phyloP scores from a whole-genome alignment of 2,329 filamentous ascomycete genomes.

The Penicillium sp. region DNA sequence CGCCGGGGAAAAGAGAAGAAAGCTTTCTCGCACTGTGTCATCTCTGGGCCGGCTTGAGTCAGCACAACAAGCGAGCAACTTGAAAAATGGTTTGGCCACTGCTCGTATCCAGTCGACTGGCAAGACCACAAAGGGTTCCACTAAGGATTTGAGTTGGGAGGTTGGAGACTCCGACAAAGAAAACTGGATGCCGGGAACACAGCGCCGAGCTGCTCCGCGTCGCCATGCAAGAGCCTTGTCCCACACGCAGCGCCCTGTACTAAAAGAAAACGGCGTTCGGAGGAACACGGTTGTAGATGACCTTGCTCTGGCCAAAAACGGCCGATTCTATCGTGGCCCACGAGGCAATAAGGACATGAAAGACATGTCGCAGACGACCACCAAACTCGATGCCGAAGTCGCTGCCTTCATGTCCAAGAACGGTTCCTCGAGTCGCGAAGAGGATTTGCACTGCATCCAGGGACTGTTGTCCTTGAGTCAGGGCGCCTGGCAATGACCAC shows the following conservation, averaged over 20 bases:
- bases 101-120: constrained; percentile 5
- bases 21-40: constrained; percentile 58
- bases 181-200: constrained; percentile 66
- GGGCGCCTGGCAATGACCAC: constrained; percentile 75
- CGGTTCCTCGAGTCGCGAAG: constrained; percentile 61
- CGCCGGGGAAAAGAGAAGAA: constrained; percentile 55
- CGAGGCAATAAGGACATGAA: constrained; percentile 26
- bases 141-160: constrained; percentile 42
- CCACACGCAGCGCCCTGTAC: constrained; percentile 33
- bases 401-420: constrained; percentile 67
- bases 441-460: constrained; percentile 83
- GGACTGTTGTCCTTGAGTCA: constrained; percentile 85
- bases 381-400: constrained; percentile 58
- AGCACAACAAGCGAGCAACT: constrained; percentile 20
- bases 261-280: constrained; percentile 41
- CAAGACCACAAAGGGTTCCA: constrained; percentile 26
- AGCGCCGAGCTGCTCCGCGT: constrained; percentile 34
- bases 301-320: constrained; percentile 20
- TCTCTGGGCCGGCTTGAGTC: constrained; percentile 61
- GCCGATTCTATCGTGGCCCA: constrained; percentile 21
- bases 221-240: constrained; percentile 34
- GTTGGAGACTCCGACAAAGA: constrained; percentile 87
- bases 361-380: constrained; percentile 32
- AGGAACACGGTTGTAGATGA: constrained; percentile 23
- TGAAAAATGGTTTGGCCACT: constrained; percentile 18